Base-by-base conservation (phyloP, 345 rosid species). In the Zanthoxylum bungeanum region DNA sequence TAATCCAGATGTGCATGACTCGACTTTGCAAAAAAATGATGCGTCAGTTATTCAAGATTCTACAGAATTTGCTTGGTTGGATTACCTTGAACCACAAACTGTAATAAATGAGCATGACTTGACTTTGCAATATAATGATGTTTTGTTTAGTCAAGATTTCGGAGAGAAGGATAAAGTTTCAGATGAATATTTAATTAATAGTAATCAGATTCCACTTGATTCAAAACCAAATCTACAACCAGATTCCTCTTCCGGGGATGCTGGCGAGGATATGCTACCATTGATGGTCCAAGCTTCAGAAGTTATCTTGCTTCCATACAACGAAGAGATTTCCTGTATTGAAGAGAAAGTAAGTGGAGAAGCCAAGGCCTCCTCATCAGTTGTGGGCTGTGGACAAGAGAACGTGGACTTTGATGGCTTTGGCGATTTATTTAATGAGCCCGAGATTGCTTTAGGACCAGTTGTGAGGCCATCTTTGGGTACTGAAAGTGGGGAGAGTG, bases 391-490 rank as follows among this genome's bases (percentile, higher is more conserved):
- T 42, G 76, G 80, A 68, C 85, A 80, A 73, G 93, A 88, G 37
- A 88, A 86, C 76, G 66, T 64, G 51, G 96, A 85, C 46, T 93
- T 89, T 82, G 90, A 84, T 72, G 97, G 95, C 73, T 78, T 93
- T 75, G 98, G 96, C n/a, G 97, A 86, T 74, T 84, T 96, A 74
- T 96, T 96, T 70, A 86, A 85, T 60, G 99, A 96, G 79, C 99
- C 98, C 17, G 98, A 91, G 64, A 68, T 65, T 69, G 68, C 78
- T 25, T 72, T 71, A 37, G 93, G 83, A 55, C 90, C 96, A 68
- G 77, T 85, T 64, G 72, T 52, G 6, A 87, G 91, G 74, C 89
- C 97, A 27, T 82, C 91, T 75, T 81, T 85, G 59, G 76, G 75
- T 73, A 74, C 74, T 77, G 92, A 85, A 71, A 71, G 80, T 53